Base-by-base conservation (phyloP, 768 basidiomycete genomes). In the Mycena amicta region DNA sequence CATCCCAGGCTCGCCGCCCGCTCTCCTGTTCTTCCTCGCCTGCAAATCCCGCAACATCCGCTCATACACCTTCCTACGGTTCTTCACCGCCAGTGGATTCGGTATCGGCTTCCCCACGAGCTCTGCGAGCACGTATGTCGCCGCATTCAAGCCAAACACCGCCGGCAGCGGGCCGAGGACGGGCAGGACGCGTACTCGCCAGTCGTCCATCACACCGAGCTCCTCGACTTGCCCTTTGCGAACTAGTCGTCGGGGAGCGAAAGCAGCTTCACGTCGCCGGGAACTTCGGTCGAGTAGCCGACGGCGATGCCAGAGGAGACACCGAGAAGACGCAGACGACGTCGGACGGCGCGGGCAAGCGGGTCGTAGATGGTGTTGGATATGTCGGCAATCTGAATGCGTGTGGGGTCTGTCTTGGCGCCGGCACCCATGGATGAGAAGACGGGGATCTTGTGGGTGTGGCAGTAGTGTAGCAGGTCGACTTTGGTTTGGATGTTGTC, bases 381-480 rank as follows among this genome's bases (percentile, higher is more conserved):
- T n/a, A 98, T 93, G 74, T 98, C 96, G 62, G 88, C 89, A 56
- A 98, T 97, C 72, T 98, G 95, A 25, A 99, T 84, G 39, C 94
- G 85, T 1, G 95, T 96, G 0, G 97, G 95, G 72, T 99, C 97
- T 66, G 83, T 84, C 75, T 98, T 99, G 15, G 95, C 90, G 13
- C 95, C 88, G 3, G 95, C 92, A 27, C 97, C 97, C 94, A 99
- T 97, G 25, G 94, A 94, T 0, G 95, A 93, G 73, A 98, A 97
- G 18, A 95, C 89, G 89, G 92, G 94, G 72, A 98, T 86, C 18
- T 79, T 69, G 61, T 89, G 78, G 55, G 88, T 83, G 66, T 90
- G 83, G 67, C 96, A 99, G 71, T 95, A 89, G 56, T 90, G 86
- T 6, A 99, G 81, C 43, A 98, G 78, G 66, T 98, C 95, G 12